phyloP scores from a whole-genome alignment of 192 early-diverging fungal species.

The Coemansia sp. region DNA sequence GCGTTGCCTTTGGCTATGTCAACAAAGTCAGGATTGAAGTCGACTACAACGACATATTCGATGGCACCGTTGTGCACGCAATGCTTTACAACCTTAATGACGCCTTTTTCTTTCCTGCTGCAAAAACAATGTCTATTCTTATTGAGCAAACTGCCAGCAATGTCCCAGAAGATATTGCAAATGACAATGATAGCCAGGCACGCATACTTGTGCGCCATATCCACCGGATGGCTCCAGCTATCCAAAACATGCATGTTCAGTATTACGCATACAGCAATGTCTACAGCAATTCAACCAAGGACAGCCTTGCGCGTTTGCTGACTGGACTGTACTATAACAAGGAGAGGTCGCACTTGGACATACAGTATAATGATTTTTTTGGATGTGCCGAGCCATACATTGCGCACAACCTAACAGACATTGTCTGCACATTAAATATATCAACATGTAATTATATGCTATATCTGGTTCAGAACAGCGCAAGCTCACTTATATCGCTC shows the following conservation, averaged over 20 bases:
- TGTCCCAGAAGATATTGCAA: neutral
- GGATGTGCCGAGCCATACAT: conserved; percentile 10
- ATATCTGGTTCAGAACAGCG: conserved; percentile 15
- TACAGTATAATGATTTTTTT: conserved; percentile 18
- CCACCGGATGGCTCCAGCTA: conserved; percentile 8
- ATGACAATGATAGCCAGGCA: conserved; percentile 20
- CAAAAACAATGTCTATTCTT: conserved; percentile 2
- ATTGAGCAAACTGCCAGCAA: neutral
- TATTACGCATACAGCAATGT: conserved; percentile 11
- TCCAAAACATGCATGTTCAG: neutral
- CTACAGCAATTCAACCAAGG: neutral
- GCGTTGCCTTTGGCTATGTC: conserved; percentile 4
- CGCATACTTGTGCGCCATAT: conserved; percentile 8
- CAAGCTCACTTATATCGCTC: conserved; percentile 5
- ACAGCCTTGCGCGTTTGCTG: conserved; percentile 14
- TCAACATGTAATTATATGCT: conserved; percentile 6
- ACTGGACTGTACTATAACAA: conserved; percentile 5
- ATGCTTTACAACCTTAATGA: conserved; percentile 10
- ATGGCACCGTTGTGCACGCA: conserved; percentile 13
- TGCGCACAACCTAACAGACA: conserved; percentile 10
- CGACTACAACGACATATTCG: conserved; percentile 24
- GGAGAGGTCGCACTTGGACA: neutral
- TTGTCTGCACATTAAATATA: conserved; percentile 19
- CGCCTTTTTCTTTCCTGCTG: neutral
- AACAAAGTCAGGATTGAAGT: neutral